phyloP scores from a whole-genome alignment of 2,329 filamentous ascomycete species.

The Sporothrix variecibatus region DNA sequence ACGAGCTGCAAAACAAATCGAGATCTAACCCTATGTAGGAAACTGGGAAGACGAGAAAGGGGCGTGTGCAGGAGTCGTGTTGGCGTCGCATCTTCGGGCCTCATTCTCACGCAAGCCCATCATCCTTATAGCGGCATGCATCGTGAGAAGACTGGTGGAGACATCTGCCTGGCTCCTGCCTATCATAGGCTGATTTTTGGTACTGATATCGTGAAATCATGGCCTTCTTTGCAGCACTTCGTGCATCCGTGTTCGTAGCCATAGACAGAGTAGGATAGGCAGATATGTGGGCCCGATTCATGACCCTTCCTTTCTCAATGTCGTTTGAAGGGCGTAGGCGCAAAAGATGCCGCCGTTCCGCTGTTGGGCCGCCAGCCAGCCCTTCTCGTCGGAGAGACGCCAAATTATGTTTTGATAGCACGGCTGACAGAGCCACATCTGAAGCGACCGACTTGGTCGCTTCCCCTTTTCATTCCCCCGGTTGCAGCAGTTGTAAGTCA shows the following conservation, averaged over 20 bases:
- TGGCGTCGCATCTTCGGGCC: background rate
- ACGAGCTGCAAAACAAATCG: background rate
- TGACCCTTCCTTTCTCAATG: background rate
- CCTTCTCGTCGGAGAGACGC: background rate
- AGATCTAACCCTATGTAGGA: background rate
- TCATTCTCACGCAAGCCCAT: background rate
- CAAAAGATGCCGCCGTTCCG: background rate
- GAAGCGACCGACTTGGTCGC: background rate
- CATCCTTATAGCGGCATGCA: background rate
- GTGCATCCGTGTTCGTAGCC: background rate
- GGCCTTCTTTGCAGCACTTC: background rate
- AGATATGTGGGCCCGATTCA: background rate
- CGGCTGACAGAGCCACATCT: background rate
- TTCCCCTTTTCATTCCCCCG: background rate
- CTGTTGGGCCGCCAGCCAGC: background rate
- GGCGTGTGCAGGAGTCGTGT: slow-evolving; percentile 2
- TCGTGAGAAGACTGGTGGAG: background rate
- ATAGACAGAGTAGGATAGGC: background rate
- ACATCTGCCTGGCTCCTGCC: background rate
- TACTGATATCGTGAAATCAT: background rate
- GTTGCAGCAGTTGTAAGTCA: background rate
- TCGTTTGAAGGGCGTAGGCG: background rate
- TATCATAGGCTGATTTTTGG: background rate
- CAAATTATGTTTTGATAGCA: background rate
- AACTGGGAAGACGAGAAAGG: background rate